Evolutionary conservation across 2,329 filamentous ascomycete species (phyloP).

Genomic region (Xylariaceae sp.): DNA sequence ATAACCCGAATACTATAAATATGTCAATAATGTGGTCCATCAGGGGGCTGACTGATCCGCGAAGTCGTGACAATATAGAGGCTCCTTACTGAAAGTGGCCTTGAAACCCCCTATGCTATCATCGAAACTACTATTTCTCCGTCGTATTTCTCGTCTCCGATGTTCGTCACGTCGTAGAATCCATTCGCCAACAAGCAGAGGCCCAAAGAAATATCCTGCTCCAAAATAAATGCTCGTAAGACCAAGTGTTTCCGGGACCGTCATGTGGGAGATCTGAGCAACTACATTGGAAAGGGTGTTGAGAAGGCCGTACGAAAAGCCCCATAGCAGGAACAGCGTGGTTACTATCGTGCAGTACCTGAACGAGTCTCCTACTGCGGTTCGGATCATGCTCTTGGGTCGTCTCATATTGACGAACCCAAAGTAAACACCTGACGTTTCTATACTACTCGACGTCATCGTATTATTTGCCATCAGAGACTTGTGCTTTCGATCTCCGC

Average conservation of each 20-base stretch:
- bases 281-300: conserved; percentile 74
- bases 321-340: conserved; percentile 82
- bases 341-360: conserved; percentile 71
- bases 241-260: conserved; percentile 56
- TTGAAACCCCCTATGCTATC: conserved; percentile 62
- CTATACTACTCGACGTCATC: conserved; percentile 31
- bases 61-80: neutral
- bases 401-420: conserved; percentile 68
- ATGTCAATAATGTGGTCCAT: conserved; percentile 5
- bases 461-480: conserved; percentile 33
- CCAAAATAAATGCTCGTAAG: conserved; percentile 67
- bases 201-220: conserved; percentile 64
- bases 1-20: conserved; percentile 56
- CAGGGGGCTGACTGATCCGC: neutral
- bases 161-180: conserved; percentile 64
- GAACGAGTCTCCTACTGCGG: conserved; percentile 58
- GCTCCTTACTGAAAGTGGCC: conserved; percentile 57
- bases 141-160: conserved; percentile 42
- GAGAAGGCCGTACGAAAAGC: conserved; percentile 81
- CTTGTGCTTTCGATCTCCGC: conserved; percentile 25
- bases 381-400: conserved; percentile 66
- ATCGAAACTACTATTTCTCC: conserved; percentile 32
- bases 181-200: conserved; percentile 63
- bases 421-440: conserved; percentile 56
- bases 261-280: conserved; percentile 57